Percentiles rank a stretch among this genome's conserved stretches.
Conservation (phyloP, 192 early-diverging fungal genomes). For the Coemansia sp. region DNA sequence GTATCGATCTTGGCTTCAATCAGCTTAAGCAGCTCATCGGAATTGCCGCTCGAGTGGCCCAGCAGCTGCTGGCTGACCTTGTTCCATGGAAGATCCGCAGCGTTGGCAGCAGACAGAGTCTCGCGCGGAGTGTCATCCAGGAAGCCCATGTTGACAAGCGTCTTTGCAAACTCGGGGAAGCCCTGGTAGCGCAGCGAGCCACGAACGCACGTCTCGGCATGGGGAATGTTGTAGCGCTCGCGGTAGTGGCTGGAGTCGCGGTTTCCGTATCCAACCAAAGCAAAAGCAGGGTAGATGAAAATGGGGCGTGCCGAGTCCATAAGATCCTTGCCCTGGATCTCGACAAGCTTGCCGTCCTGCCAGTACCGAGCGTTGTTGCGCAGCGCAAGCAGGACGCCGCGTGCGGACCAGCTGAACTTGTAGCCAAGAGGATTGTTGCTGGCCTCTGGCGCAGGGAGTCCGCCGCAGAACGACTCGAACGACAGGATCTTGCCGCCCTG, state of each 20-base stretch:
- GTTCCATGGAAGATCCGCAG: conserved; percentile 73
- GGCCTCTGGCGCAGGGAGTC: conserved; percentile 94
- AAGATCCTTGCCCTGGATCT: conserved; percentile 78
- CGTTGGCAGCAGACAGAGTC: conserved; percentile 58
- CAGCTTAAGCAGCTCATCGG: conserved; percentile 58
- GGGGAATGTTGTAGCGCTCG: conserved; percentile 93
- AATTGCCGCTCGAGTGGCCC: conserved; percentile 19
- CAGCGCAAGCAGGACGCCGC: conserved; percentile 96
- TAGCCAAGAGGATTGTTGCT: conserved; percentile 98
- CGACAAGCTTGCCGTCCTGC: conserved; percentile 85
- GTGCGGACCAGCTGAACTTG: conserved; percentile 99
- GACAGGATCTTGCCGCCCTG: conserved; percentile 82
- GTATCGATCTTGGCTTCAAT: conserved; percentile 70
- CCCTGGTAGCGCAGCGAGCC: conserved; percentile 97
- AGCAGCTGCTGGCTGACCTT: conserved; percentile 67
- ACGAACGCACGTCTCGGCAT: conserved; percentile 89
- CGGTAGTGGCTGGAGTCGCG: conserved; percentile 95
- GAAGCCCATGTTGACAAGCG: conserved; percentile 90
- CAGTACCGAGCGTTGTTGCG: conserved; percentile 92
- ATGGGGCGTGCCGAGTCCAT: conserved; percentile 93
- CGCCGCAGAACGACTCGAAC: conserved; percentile 97
- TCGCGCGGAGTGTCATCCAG: conserved; percentile 72
- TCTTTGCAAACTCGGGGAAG: conserved; percentile 96
- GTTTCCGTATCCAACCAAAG: conserved; percentile 96
- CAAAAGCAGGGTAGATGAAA: conserved; percentile 93